Evolutionary conservation across 176 grass and related monocot genomes (phyloP), one percentile per base, ranked within the genome.

Genomic region (Aegilops speltoides): DNA sequence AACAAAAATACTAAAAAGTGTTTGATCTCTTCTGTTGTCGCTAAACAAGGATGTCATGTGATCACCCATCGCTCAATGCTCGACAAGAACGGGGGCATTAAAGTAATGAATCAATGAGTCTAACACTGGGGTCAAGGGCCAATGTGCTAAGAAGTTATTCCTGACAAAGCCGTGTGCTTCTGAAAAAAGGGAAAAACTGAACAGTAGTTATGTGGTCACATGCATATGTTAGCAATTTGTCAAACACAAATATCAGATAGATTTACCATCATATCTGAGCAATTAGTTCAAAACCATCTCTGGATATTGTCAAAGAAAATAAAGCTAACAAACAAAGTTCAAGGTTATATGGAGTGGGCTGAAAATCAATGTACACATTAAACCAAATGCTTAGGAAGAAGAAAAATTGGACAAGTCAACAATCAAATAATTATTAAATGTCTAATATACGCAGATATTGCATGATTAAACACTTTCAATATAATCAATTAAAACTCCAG

Each of bases 51-150:
- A 80, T 77, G 48, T 13, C 20, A 20, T 31, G 20, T 43, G 13
- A 37, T 57, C 23, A 10, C 22, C 38, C 69, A 41, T 65, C 17
- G 7, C 36, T 20, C n/a, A 7, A 81, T 65, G 38, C 22, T 13
- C 2, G 13, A 41, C 19, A 70, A 69, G 20, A 25, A 78, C 29
- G 26, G 50, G 33, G 19, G 38, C 48, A 54, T 59, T 54, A 3
- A 67, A 70, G 80, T 70, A 81, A 37, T 10, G 59, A 68, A 76
- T 24, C 79, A 69, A 76, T 34, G 41, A 76, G 29, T 20, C 52
- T 54, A 50, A 31, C 40, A 10, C 41, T 50, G 14, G 43, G 43
- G 73, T 45, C 16, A 76, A 48, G 25, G 45, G 25, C 25, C 25
- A 76, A 76, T 19, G 28, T 19, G 25, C 45, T 76, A 52, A 16